Percentiles rank a stretch among this genome's conserved stretches.
Conservation (phyloP, 75 land plant species). For the Selaginella tamariscina region DNA sequence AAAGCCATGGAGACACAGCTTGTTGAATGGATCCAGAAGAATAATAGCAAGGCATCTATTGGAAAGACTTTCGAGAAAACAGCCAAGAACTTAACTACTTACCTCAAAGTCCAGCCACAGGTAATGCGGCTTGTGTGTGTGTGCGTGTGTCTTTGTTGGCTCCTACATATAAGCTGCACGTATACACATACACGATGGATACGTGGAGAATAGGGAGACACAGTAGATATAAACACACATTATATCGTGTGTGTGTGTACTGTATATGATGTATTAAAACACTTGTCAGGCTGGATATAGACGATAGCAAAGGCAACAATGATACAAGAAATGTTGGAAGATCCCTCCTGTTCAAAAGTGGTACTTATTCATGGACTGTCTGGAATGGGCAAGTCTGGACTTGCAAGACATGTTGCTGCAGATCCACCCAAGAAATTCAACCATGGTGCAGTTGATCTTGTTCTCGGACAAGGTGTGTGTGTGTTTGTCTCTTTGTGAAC, state of each 20-base stretch:
- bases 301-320: not conserved
- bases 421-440: conserved; percentile 29
- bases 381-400: conserved; percentile 45
- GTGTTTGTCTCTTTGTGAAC: too few species aligned
- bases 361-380: conserved; percentile 37
- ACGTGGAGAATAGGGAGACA: too few species aligned
- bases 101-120: not conserved
- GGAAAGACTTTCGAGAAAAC: not conserved
- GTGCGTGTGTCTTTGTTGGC: too few species aligned
- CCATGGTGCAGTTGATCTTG: conserved; percentile 35
- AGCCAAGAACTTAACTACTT: not conserved
- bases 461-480: conserved; percentile 39
- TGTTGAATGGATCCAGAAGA: not conserved
- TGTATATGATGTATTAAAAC: too few species aligned
- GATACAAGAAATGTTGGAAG: not conserved
- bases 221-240: too few species aligned
- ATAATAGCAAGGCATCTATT: not conserved
- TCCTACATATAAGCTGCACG: too few species aligned
- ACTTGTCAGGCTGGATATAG: not conserved
- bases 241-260: too few species aligned
- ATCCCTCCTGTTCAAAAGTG: conserved; percentile 6
- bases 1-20: not conserved
- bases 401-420: conserved; percentile 39
- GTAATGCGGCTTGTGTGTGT: too few species aligned
- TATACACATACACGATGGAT: too few species aligned